Evolutionary conservation across 1,284 basidiomycete species (phyloP).

Genomic region (Wolfiporia cocos): DNA sequence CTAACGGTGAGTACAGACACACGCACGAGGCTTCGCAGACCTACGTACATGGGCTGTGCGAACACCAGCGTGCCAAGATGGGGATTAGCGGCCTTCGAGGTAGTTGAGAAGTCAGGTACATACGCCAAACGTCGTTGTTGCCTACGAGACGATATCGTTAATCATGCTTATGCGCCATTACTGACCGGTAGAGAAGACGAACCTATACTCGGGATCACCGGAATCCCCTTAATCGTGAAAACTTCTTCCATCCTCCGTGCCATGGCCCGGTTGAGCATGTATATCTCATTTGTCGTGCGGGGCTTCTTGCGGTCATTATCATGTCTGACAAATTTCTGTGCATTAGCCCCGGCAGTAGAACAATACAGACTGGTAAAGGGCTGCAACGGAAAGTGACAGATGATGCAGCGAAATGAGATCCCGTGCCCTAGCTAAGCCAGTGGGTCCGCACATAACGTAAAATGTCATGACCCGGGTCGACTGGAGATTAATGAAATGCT

Average conservation of each 20-base stretch:
- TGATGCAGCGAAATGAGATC: too few relatives aligned
- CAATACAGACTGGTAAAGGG: too few relatives aligned
- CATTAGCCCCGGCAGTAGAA: too few relatives aligned
- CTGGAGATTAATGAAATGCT: too few relatives aligned
- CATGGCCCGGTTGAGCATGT: constrained; percentile 66
- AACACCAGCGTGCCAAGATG: too few relatives aligned
- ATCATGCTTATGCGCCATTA: constrained; percentile 6
- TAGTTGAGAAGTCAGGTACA: constrained; percentile 31
- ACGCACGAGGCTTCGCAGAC: constrained; percentile 2
- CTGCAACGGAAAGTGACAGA: too few relatives aligned
- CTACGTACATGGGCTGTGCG: constrained; percentile 53
- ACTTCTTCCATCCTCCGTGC: constrained; percentile 66
- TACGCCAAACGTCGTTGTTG: constrained; percentile 88
- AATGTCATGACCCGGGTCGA: too few relatives aligned
- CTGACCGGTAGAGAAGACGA: constrained; percentile 16
- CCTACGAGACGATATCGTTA: constrained; percentile 32
- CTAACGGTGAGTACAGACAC: constrained; percentile 7
- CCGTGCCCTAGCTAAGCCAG: too few relatives aligned
- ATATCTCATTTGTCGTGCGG: constrained; percentile 80
- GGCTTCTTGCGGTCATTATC: constrained; percentile 82
- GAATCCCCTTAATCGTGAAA: constrained; percentile 66
- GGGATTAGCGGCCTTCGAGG: too few relatives aligned
- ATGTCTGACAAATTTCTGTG: constrained; percentile 68
- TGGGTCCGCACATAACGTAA: too few relatives aligned
- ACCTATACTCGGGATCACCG: constrained; percentile 84